These are phyloP conservation scores for Patellifolia procumbens DNA, from an alignment of 179 eudicot species.

Conservation along the genomic window DNA sequence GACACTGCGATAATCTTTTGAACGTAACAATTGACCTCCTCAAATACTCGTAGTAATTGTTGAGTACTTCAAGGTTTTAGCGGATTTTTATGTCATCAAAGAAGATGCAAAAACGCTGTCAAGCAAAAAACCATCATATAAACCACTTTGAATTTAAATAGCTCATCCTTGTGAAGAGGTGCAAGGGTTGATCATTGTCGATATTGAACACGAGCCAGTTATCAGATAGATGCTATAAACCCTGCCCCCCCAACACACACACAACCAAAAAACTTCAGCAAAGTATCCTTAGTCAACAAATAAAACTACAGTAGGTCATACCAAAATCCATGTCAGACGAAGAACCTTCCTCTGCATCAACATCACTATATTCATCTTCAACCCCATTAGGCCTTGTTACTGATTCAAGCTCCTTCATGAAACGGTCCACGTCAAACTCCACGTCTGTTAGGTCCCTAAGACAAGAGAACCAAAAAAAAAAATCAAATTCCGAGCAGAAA, in stretches of 20 bases:
- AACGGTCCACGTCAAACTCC: slow-evolving; percentile 76
- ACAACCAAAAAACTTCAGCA: not conserved
- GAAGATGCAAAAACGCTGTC: not conserved
- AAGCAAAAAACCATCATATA: not conserved
- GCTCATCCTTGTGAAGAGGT: not conserved
- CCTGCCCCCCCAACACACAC: not conserved
- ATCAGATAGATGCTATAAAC: too few relatives aligned
- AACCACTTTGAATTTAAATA: not conserved
- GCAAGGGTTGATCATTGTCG: not conserved
- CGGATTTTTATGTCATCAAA: not conserved
- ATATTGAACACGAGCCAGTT: too few relatives aligned
- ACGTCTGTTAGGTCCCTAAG: slow-evolving; percentile 53
- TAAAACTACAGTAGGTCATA: slow-evolving; percentile 25
- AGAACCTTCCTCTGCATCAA: slow-evolving; percentile 62
- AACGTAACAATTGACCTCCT: not conserved
- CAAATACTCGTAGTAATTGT: not conserved
- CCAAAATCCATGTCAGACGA: slow-evolving; percentile 93
- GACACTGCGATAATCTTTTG: not conserved
- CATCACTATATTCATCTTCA: slow-evolving; percentile 43
- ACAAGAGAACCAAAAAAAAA: slow-evolving; percentile 15
- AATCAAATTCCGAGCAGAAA: slow-evolving; percentile 8
- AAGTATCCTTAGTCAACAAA: too few relatives aligned
- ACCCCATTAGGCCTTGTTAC: slow-evolving; percentile 44
- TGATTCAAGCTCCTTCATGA: slow-evolving; percentile 80
- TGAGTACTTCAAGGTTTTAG: not conserved